Percentiles rank a stretch among this genome's conserved stretches.
phyloP scores from a whole-genome alignment of 441 rosid genomes.

The Gossypium laxum region DNA sequence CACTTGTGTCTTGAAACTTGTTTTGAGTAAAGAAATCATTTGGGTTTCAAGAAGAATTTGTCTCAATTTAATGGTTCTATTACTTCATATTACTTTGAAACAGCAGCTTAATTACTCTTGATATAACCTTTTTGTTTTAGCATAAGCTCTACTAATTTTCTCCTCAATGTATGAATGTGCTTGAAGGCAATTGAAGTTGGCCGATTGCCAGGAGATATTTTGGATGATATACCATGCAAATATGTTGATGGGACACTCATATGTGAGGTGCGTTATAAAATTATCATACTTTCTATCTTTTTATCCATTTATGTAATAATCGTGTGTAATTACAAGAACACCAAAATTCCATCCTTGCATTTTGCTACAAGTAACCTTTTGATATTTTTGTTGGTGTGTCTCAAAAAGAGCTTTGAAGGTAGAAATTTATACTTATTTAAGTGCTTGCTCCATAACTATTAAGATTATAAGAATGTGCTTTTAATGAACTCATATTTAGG shows the following conservation, averaged over 20 bases:
- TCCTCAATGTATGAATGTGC: constrained; percentile 8
- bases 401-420: background rate
- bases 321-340: background rate
- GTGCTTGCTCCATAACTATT: background rate
- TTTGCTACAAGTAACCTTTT: background rate
- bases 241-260: constrained; percentile 60
- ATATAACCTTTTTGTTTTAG: background rate
- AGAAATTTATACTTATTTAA: background rate
- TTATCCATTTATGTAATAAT: constrained; percentile 1
- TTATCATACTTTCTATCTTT: background rate
- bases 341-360: background rate
- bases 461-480: background rate
- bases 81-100: background rate
- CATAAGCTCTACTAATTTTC: background rate
- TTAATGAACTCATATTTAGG: background rate
- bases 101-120: background rate
- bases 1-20: background rate
- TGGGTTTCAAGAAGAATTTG: background rate
- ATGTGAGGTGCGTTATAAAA: constrained; percentile 61
- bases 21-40: background rate
- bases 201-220: constrained; percentile 69
- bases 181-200: constrained; percentile 85
- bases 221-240: constrained; percentile 72
- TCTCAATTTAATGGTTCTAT: constrained; percentile 1
- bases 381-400: background rate